Evolutionary conservation across 2,329 filamentous ascomycete genomes (phyloP).

Genomic region (Akanthomyces lecanii): DNA sequence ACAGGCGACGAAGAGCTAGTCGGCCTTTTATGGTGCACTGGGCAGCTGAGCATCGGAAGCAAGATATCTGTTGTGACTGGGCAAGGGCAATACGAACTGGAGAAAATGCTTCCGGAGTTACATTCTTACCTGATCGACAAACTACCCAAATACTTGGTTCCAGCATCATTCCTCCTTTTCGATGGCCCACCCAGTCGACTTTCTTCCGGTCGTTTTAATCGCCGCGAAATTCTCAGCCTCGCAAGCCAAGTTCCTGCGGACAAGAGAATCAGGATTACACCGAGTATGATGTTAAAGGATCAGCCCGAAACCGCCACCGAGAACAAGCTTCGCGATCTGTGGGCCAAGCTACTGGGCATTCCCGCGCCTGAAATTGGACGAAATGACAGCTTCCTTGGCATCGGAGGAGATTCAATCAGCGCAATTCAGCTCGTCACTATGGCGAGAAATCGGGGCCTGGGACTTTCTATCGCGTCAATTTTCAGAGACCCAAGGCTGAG

Average conservation of each 20-base stretch:
- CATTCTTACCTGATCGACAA: neutral
- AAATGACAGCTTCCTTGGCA: slow-evolving; percentile 16
- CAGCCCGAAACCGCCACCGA: slow-evolving; percentile 10
- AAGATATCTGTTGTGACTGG: neutral
- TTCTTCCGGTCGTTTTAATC: neutral
- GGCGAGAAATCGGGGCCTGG: slow-evolving; percentile 6
- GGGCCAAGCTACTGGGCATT: slow-evolving; percentile 16
- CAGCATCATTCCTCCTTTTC: neutral
- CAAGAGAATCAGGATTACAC: neutral
- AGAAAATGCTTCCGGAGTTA: neutral
- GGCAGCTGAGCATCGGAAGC: neutral
- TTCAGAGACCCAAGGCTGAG: slow-evolving; percentile 17
- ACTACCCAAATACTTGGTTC: neutral
- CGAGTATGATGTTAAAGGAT: neutral
- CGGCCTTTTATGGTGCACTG: neutral
- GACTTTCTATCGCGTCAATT: slow-evolving; percentile 14
- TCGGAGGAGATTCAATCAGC: slow-evolving; percentile 21
- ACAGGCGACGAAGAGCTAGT: neutral
- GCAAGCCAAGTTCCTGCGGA: neutral
- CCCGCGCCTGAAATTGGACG: slow-evolving; percentile 8
- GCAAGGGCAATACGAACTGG: neutral
- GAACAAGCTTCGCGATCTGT: slow-evolving; percentile 17
- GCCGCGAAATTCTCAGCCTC: neutral
- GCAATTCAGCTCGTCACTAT: slow-evolving; percentile 18
- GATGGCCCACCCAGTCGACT: neutral